Conservation (phyloP, 1,139 yeast genomes). For the Zygosaccharomyces pseudobailii region DNA sequence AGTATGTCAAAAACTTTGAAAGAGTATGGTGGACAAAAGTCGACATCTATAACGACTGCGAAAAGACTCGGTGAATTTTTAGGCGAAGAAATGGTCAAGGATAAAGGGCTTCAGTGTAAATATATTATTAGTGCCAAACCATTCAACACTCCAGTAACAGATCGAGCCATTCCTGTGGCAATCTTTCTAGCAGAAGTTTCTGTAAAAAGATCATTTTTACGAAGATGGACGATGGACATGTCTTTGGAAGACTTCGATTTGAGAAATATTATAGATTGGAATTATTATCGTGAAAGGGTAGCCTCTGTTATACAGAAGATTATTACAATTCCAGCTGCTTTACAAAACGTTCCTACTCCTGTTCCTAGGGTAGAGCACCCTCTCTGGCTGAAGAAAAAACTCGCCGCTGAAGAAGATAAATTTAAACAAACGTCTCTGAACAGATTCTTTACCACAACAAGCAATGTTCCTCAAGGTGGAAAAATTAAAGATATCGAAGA, state of each 20-base stretch:
- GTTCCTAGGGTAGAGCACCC: slow-evolving; percentile 95
- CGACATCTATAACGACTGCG: slow-evolving; percentile 95
- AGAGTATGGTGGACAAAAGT: slow-evolving; percentile 87
- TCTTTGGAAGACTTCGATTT: slow-evolving; percentile 82
- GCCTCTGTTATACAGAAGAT: slow-evolving; percentile 93
- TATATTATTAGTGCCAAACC: slow-evolving; percentile 89
- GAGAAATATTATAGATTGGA: slow-evolving; percentile 88
- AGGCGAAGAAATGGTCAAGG: slow-evolving; percentile 97
- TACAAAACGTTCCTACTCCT: slow-evolving; percentile 85
- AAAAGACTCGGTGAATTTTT: slow-evolving; percentile 87
- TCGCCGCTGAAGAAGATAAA: slow-evolving; percentile 56
- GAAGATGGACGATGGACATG: slow-evolving; percentile 85
- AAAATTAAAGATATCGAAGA: slow-evolving; percentile 74
- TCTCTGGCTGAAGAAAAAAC: slow-evolving; percentile 76
- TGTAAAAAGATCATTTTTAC: slow-evolving; percentile 58
- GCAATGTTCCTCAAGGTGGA: slow-evolving; percentile 27
- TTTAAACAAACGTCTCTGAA: slow-evolving; percentile 66
- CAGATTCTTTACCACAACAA: slow-evolving; percentile 48
- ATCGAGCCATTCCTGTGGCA: slow-evolving; percentile 94
- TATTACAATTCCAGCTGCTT: slow-evolving; percentile 95
- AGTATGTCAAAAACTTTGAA: slow-evolving; percentile 89
- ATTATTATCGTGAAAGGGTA: slow-evolving; percentile 81
- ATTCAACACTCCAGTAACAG: slow-evolving; percentile 83
- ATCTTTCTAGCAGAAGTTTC: slow-evolving; percentile 78
- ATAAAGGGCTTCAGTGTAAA: slow-evolving; percentile 93